phyloP scores from a whole-genome alignment of 1,284 basidiomycete genomes.

The Bjerkandera adusta region DNA sequence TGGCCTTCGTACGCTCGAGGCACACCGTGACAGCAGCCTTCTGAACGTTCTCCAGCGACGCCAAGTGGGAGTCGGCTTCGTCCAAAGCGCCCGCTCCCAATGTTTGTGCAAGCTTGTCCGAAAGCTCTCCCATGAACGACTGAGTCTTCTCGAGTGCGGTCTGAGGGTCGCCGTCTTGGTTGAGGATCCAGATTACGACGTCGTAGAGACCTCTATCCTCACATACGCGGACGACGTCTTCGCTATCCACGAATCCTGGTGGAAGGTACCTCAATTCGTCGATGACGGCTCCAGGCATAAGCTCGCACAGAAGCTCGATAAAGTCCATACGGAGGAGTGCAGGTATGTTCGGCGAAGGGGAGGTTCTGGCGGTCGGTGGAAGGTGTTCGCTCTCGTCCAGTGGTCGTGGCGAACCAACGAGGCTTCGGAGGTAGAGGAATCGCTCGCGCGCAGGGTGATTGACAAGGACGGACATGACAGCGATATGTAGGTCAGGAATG shows the following conservation, averaged over 20 bases:
- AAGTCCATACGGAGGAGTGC: slow-evolving; percentile 58
- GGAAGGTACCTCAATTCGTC: slow-evolving; percentile 63
- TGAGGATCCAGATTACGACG: slow-evolving; percentile 82
- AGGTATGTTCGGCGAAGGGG: slow-evolving; percentile 45
- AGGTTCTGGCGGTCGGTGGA: slow-evolving; percentile 19
- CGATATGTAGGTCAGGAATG: slow-evolving; percentile 60
- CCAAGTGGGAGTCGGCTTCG: slow-evolving; percentile 32
- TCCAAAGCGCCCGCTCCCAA: slow-evolving; percentile 33
- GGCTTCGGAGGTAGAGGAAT: slow-evolving; percentile 76
- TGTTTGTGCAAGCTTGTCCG: slow-evolving; percentile 46
- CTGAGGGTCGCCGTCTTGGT: slow-evolving; percentile 61
- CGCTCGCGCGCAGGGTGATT: slow-evolving; percentile 50
- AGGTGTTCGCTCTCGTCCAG: slow-evolving; percentile 42
- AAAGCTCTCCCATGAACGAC: slow-evolving; percentile 55
- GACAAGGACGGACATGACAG: slow-evolving; percentile 48
- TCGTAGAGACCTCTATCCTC: slow-evolving; percentile 69
- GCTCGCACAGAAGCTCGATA: slow-evolving; percentile 70
- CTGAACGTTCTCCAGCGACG: slow-evolving; percentile 53
- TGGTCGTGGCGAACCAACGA: slow-evolving; percentile 59
- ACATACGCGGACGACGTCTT: slow-evolving; percentile 59
- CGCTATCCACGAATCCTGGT: slow-evolving; percentile 55
- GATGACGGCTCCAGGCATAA: slow-evolving; percentile 68
- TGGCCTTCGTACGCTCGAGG: slow-evolving; percentile 47
- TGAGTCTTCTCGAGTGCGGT: slow-evolving; percentile 71
- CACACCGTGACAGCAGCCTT: slow-evolving; percentile 66